Evolutionary conservation across 2,329 filamentous ascomycete genomes (phyloP).

Genomic region (Fusarium concolor): DNA sequence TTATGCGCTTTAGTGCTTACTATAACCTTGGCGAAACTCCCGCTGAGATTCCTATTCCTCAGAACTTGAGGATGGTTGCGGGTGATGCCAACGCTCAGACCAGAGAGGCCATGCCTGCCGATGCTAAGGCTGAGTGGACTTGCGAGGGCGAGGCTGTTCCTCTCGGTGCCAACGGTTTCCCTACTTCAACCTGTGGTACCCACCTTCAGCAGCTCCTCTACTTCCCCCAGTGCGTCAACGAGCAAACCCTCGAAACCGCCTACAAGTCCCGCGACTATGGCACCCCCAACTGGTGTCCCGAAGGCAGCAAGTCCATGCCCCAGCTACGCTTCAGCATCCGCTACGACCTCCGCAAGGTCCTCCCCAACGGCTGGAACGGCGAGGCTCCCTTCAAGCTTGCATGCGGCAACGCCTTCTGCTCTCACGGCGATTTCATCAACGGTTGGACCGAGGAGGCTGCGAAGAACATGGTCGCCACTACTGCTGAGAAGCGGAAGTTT

Average conservation of each 20-base stretch:
- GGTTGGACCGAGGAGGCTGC: conserved; percentile 53
- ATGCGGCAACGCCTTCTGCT: conserved; percentile 55
- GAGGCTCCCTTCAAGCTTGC: conserved; percentile 57
- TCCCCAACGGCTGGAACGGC: conserved; percentile 59
- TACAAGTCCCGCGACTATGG: conserved; percentile 37
- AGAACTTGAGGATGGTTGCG: conserved; percentile 56
- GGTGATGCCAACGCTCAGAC: conserved; percentile 49
- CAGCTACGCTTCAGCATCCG: conserved; percentile 61
- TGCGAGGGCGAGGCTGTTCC: conserved; percentile 50
- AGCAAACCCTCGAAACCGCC: conserved; percentile 36
- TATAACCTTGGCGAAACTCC: conserved; percentile 54
- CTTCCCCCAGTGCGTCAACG: conserved; percentile 43
- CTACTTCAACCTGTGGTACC: conserved; percentile 30
- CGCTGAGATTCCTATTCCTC: conserved; percentile 59
- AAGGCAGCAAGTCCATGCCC: conserved; percentile 58
- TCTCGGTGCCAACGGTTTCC: conserved; percentile 34
- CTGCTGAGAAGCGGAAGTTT: conserved; percentile 51
- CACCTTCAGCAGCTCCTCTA: conserved; percentile 41
- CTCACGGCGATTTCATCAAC: conserved; percentile 62
- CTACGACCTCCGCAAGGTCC: conserved; percentile 57
- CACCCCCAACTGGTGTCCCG: conserved; percentile 53
- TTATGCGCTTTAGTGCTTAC: conserved; percentile 58
- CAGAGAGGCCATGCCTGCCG: conserved; percentile 12
- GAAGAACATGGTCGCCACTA: conserved; percentile 55
- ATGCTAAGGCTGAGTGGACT: conserved; percentile 49